A percentile compares a stretch with the other conserved stretches of the same genome.
phyloP scores from a whole-genome alignment of 768 basidiomycete genomes.

The Boletus edulis region DNA sequence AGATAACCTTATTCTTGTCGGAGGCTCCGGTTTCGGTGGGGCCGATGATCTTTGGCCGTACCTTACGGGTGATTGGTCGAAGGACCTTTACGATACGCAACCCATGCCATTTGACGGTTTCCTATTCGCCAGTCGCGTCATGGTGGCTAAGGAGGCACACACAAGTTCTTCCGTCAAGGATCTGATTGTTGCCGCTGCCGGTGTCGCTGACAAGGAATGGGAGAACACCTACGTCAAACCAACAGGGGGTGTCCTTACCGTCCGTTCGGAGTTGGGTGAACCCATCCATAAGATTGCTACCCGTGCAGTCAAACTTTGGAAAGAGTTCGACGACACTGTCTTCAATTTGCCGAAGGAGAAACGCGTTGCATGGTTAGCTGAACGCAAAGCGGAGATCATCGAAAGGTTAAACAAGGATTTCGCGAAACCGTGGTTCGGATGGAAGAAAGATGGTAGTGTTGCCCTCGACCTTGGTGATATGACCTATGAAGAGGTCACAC shows the following conservation, averaged over 20 bases:
- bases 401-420: conserved; percentile 92
- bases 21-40: conserved; percentile 93
- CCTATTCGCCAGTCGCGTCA: conserved; percentile 93
- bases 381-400: conserved; percentile 88
- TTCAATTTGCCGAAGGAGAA: conserved; percentile 97
- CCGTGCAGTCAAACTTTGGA: conserved; percentile 96
- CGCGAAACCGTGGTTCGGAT: conserved; percentile 95
- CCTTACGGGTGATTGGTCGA: conserved; percentile 94
- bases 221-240: conserved; percentile 93
- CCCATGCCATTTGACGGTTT: conserved; percentile 99
- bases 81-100: conserved; percentile 74
- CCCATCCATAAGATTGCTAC: conserved; percentile 99
- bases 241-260: conserved; percentile 94
- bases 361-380: conserved; percentile 80
- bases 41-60: conserved; percentile 97
- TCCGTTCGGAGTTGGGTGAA: conserved; percentile 96
- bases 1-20: conserved; percentile 85
- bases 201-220: conserved; percentile 88
- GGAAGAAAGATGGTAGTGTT: conserved; percentile 88
- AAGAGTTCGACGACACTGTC: conserved; percentile 96
- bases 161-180: conserved; percentile 95
- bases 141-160: conserved; percentile 99
- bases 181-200: conserved; percentile 91
- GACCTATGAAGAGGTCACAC: conserved; percentile 96
- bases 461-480: conserved; percentile 90